These are phyloP conservation scores for Withania somnifera DNA, from an alignment of 305 asterid genomes.

Conservation along the genomic window DNA sequence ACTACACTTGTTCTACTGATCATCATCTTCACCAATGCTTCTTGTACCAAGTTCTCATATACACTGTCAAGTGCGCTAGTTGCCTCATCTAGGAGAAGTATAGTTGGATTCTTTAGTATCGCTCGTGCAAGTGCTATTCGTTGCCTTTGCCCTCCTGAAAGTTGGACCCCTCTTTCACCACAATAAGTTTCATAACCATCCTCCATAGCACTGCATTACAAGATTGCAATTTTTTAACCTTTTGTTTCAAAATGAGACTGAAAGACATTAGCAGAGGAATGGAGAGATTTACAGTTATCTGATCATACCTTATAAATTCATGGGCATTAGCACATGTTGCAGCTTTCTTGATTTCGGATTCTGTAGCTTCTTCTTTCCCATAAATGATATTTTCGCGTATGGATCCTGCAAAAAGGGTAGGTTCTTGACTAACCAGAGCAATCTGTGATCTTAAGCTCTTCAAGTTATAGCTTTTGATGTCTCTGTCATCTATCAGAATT, in stretches of 20 bases:
- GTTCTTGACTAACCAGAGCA: constrained; percentile 75
- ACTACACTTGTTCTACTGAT: constrained; percentile 50
- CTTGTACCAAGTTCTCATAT: constrained; percentile 61
- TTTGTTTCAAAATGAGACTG: background rate
- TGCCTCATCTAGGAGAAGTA: constrained; percentile 73
- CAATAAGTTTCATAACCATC: constrained; percentile 63
- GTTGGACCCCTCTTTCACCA: constrained; percentile 73
- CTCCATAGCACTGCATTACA: constrained; percentile 40
- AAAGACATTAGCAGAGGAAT: background rate
- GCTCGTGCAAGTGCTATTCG: constrained; percentile 70
- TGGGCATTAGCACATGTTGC: constrained; percentile 63
- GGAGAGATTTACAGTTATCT: background rate
- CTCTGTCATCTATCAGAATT: constrained; percentile 40
- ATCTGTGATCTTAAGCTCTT: constrained; percentile 55
- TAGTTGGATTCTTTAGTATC: constrained; percentile 60
- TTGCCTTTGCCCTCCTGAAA: constrained; percentile 80
- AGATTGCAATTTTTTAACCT: background rate
- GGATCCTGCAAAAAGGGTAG: constrained; percentile 57
- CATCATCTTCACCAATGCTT: constrained; percentile 64
- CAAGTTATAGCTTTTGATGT: constrained; percentile 45
- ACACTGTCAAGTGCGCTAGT: constrained; percentile 67
- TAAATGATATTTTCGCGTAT: constrained; percentile 47
- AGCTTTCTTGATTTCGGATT: constrained; percentile 54
- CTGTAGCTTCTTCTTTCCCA: constrained; percentile 44
- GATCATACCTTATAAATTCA: constrained; percentile 53